A percentile compares a stretch with the other conserved stretches of the same genome.
Conservation (phyloP, 2,329 filamentous ascomycete species). For the Talaromyces amestolkiae region DNA sequence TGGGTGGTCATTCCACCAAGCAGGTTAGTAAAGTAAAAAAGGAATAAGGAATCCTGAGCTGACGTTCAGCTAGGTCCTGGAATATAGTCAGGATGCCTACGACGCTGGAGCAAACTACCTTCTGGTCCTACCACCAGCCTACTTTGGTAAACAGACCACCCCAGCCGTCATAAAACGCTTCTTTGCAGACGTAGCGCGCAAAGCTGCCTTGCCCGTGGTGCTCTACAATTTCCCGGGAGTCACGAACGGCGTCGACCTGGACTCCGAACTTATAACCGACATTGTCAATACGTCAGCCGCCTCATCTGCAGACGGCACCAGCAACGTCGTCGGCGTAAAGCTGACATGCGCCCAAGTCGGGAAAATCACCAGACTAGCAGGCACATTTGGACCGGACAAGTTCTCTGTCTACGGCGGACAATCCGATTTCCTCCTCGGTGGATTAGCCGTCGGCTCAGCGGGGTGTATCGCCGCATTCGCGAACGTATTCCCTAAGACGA, state of each 20-base stretch:
- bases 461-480: slow-evolving; percentile 60
- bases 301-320: slow-evolving; percentile 23
- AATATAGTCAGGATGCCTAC: slow-evolving; percentile 58
- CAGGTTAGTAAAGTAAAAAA: slow-evolving; percentile 45
- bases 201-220: slow-evolving; percentile 57
- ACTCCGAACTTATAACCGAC: slow-evolving; percentile 59
- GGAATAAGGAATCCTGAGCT: neutral
- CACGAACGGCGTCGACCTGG: slow-evolving; percentile 66
- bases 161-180: slow-evolving; percentile 58
- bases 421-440: slow-evolving; percentile 65
- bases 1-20: slow-evolving; percentile 62
- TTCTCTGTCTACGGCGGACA: slow-evolving; percentile 72
- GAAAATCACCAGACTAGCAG: slow-evolving; percentile 58
- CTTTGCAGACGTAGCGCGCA: slow-evolving; percentile 56
- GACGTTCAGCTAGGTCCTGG: slow-evolving; percentile 35
- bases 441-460: slow-evolving; percentile 52
- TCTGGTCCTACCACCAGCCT: slow-evolving; percentile 61
- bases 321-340: slow-evolving; percentile 63
- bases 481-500: slow-evolving; percentile 57
- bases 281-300: slow-evolving; percentile 49
- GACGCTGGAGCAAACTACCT: slow-evolving; percentile 61
- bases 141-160: slow-evolving; percentile 64
- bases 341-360: slow-evolving; percentile 63
- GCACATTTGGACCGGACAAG: slow-evolving; percentile 50
- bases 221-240: slow-evolving; percentile 69